Conservation (phyloP, 495 filamentous ascomycete species). For the Elasticomyces elasticus region DNA sequence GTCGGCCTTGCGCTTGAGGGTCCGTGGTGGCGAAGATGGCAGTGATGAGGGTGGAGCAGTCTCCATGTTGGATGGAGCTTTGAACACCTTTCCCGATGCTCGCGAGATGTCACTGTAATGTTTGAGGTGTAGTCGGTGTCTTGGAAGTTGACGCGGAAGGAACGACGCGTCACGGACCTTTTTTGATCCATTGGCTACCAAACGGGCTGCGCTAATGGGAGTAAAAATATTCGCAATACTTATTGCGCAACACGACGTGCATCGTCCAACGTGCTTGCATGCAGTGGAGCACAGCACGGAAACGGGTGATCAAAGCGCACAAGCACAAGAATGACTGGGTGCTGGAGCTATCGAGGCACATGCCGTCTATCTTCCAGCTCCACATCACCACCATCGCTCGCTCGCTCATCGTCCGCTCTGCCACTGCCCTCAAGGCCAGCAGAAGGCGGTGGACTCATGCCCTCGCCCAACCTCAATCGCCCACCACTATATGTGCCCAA, state of each 20-base stretch:
- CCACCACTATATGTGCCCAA: slow-evolving; percentile 14
- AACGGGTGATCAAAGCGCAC: too few species aligned
- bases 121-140: background rate
- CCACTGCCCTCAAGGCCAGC: background rate
- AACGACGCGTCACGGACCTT: background rate
- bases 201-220: background rate
- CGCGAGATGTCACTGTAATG: background rate
- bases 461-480: slow-evolving; percentile 14
- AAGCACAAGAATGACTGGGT: background rate
- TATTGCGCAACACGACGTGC: too few species aligned
- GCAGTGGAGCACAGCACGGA: too few species aligned
- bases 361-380: slow-evolving; percentile 19
- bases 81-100: background rate
- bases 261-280: too few species aligned
- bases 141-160: background rate
- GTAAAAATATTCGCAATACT: too few species aligned
- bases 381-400: slow-evolving; percentile 1
- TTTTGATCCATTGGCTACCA: background rate
- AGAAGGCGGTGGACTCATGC: background rate
- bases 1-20: slow-evolving; percentile 55
- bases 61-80: background rate
- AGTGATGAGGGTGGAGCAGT: background rate
- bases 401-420: background rate
- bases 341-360: background rate
- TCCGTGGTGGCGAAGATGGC: slow-evolving; percentile 35